phyloP scores from a whole-genome alignment of 2,329 filamentous ascomycete species.

The Sporothrix variecibatus region DNA sequence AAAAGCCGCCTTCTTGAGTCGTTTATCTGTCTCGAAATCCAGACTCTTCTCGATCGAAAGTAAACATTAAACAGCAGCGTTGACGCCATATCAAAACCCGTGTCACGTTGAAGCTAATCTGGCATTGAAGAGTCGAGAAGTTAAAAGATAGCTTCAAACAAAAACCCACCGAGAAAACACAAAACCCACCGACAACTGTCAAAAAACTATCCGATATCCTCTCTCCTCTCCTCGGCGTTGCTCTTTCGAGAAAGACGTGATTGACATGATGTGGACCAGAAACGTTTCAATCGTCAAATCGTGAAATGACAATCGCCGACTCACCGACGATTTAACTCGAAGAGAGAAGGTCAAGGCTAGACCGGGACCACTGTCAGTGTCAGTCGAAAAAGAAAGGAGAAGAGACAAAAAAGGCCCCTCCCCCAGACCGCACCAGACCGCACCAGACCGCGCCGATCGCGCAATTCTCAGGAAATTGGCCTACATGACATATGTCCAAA shows the following conservation, averaged over 20 bases:
- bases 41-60: background rate
- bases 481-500: slow-evolving; percentile 1
- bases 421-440: background rate
- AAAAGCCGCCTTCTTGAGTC: background rate
- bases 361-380: background rate
- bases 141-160: background rate
- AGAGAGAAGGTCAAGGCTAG: background rate
- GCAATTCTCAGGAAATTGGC: slow-evolving; percentile 5
- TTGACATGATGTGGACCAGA: background rate
- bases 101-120: background rate
- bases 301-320: background rate
- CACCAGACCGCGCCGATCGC: background rate
- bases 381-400: background rate
- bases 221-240: background rate
- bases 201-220: background rate
- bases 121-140: background rate
- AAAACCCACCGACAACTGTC: background rate
- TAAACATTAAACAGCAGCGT: background rate
- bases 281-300: no score
- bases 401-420: background rate
- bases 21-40: background rate
- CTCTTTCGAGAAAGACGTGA: background rate
- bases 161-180: background rate
- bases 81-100: background rate
- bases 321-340: background rate